Base-by-base conservation (phyloP, 2,329 filamentous ascomycete species). In the Botryosphaeria dothidea region DNA sequence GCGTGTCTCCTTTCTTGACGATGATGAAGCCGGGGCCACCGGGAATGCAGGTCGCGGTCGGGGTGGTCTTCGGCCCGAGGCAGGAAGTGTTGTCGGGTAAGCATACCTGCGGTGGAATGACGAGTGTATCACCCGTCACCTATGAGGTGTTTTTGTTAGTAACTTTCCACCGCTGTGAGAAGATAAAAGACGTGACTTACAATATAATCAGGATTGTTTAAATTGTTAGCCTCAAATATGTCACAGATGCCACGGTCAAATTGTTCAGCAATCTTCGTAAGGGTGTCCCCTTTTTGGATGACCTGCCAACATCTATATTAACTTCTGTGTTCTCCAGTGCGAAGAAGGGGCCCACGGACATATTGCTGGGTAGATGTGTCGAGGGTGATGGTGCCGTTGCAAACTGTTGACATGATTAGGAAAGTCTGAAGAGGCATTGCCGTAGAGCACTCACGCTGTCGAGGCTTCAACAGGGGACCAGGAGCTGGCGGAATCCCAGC, bases 41-140 rank as follows among this genome's bases (percentile, higher is more conserved):
- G 19, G 51, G 48, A 21, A 72, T 69, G 60, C 72, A 73, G 21
- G 69, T 69, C 25, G 63, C 67, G 31, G 66, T 70, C 17, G 66
- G 62, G 1, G 45, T 31, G 3, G 63, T 45, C 4, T 62, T 23
- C 13, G 65, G 62, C 21, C 62, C 29, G 7, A 68, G 27, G 64
- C 72, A 72, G 23, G 68, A 66, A 25, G 66, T 66, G 69, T 71
- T 70, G 66, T 73, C 71, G 13, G 67, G 68, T 13, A 25, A 61
- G 58, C 62, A 67, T 6, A 52, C 56, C 15, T 52, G 38, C 3
- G 66, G 46, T 7, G 67, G 67, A 8, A 68, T 67, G 29, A 9
- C 51, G 17, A 68, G 41, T 11, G 49, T 61, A 2, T 23, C 34
- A 8, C 67, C 67, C 11, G 61, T 27, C 15, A n/a, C n/a, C n/a